Conservation (phyloP, 768 basidiomycete genomes). For the Lactarius sp. region DNA sequence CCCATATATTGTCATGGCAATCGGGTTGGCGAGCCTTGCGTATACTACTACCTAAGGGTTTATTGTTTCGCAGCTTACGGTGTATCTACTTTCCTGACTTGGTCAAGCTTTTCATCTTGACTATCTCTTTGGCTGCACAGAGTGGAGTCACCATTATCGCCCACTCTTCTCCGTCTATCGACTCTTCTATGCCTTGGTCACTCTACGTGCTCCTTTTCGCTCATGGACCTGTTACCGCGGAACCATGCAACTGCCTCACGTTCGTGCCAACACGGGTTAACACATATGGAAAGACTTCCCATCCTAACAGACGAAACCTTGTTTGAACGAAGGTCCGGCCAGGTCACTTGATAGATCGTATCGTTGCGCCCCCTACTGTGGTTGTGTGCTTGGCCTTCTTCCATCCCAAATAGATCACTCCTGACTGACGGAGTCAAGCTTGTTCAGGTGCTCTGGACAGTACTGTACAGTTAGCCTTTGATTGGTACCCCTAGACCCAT, state of each 20-base stretch:
- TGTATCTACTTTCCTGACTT: slow-evolving; percentile 14
- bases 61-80: slow-evolving; percentile 1
- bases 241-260: background rate
- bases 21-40: background rate
- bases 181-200: background rate
- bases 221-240: background rate
- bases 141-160: slow-evolving; percentile 6
- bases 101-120: background rate
- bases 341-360: slow-evolving; percentile 12
- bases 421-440: slow-evolving; percentile 2
- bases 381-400: background rate
- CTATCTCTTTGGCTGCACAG: background rate
- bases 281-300: slow-evolving; percentile 8
- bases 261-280: background rate
- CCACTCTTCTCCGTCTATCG: background rate
- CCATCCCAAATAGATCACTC: background rate
- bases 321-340: slow-evolving; percentile 6
- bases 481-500: slow-evolving; percentile 1
- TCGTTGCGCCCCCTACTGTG: background rate
- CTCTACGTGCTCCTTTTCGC: background rate
- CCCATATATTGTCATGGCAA: slow-evolving; percentile 11
- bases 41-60: background rate
- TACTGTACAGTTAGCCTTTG: background rate
- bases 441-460: background rate
- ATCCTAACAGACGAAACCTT: slow-evolving; percentile 20